Base-by-base conservation (phyloP, 306 rosid genomes). In the Cyclanthera cordifolia region DNA sequence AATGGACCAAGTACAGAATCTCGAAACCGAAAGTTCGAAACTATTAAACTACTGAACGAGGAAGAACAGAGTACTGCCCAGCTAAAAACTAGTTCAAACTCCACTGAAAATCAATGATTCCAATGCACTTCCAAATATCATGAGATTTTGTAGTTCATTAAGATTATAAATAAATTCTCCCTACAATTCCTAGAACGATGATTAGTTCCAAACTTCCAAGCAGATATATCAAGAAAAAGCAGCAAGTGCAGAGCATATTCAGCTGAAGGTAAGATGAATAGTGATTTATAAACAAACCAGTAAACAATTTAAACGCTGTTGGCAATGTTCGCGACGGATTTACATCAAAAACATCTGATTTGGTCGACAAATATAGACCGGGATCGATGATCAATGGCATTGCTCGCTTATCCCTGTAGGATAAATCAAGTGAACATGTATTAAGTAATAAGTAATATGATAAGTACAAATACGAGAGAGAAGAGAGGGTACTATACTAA, bases 361-460 rank as follows among this genome's bases (percentile, higher is more conserved):
- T 93, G 48, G 72, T 81, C n/a, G 79, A 34, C 71, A 71, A 53
- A 80, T 93, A 90, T 76, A 93, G 90, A 32, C 96, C 96, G 1
- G 99, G 97, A 73, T 93, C 97, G 8, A 93, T 23, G 69, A 93
- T 87, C 76, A 93, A 23, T 14, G 99, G 99, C 95, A 82, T 88
- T 12, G 90, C 99, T 67, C 99, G 84, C 66, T 90, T 90, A 4
- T 88, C 91, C 78, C 99, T 90, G 84, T 81, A 79, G 43, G 70
- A 1, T 56, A 46, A 65, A 21, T 51, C 28, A 20, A 55, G 34
- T 27, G 30, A 21, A 55, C 30, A 27, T 1, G 30, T 27, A n/a
- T n/a, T n/a, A n/a, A n/a, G n/a, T n/a, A n/a, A 27, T 12, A 53
- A 8, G 23, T 5, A 45, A 14, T 10, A 8, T 0, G 2, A 57